Evolutionary conservation across 345 rosid genomes (phyloP).

Genomic region (Moricandia moricandioides): DNA sequence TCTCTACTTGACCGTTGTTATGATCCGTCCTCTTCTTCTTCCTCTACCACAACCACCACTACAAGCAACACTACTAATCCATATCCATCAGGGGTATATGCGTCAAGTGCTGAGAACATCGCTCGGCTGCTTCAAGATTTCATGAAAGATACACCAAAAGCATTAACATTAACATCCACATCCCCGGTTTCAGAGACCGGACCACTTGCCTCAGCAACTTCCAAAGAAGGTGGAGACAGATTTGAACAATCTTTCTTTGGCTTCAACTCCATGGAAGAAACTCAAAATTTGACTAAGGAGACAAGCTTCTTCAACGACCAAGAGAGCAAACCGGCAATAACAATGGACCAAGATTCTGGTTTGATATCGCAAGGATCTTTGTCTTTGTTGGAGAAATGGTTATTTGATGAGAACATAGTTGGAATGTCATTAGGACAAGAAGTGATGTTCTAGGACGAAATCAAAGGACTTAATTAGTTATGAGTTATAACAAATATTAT

Average conservation of each 20-base stretch:
- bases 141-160: slow-evolving; percentile 51
- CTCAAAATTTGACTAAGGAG: slow-evolving; percentile 41
- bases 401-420: slow-evolving; percentile 58
- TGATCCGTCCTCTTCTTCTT: slow-evolving; percentile 37
- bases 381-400: slow-evolving; percentile 68
- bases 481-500: slow-evolving; percentile 28
- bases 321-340: slow-evolving; percentile 46
- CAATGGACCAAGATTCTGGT: slow-evolving; percentile 30
- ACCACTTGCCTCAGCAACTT: slow-evolving; percentile 11
- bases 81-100: slow-evolving; percentile 43
- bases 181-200: slow-evolving; percentile 34
- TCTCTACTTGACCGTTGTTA: slow-evolving; percentile 22
- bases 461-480: slow-evolving; percentile 10
- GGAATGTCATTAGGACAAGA: slow-evolving; percentile 43
- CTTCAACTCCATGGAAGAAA: slow-evolving; percentile 45
- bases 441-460: slow-evolving; percentile 36
- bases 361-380: slow-evolving; percentile 46
- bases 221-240: slow-evolving; percentile 28
- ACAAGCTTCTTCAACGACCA: slow-evolving; percentile 45
- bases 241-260: slow-evolving; percentile 43
- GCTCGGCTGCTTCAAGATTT: slow-evolving; percentile 64
- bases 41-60: slow-evolving; percentile 34
- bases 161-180: slow-evolving; percentile 18
- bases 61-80: slow-evolving; percentile 27
- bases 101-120: slow-evolving; percentile 71